Evolutionary conservation across 208 protist genomes (phyloP).

Genomic region (Porcisia hertigi): DNA sequence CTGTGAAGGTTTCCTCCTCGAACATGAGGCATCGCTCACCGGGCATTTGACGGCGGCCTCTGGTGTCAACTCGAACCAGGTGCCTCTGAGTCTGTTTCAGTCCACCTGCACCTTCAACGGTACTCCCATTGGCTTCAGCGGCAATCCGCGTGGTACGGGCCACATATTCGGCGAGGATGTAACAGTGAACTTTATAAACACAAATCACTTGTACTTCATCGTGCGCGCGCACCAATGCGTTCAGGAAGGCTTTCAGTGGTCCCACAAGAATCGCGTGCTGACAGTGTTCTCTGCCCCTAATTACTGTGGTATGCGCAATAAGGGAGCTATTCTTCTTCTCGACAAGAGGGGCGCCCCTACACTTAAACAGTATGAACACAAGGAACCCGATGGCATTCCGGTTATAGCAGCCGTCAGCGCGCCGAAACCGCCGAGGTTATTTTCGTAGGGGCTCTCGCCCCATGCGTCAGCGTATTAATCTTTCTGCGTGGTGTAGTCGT

Average conservation of each 20-base stretch:
- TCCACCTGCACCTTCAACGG: conserved; percentile 35
- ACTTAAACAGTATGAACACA: conserved; percentile 71
- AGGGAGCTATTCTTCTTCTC: conserved; percentile 95
- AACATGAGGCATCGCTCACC: conserved; percentile 4
- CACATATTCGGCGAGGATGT: conserved; percentile 98
- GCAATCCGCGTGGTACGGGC: conserved; percentile 98
- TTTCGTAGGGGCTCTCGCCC: conserved; percentile 5
- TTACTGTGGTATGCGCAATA: conserved; percentile 99
- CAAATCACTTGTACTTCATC: conserved; percentile 97
- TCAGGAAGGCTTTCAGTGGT: conserved; percentile 98
- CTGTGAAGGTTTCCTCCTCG: neutral
- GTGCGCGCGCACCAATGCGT: conserved; percentile 99
- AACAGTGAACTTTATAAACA: conserved; percentile 95
- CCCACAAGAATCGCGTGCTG: conserved; percentile 97
- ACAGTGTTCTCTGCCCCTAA: conserved; percentile 99
- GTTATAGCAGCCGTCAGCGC: conserved; percentile 12
- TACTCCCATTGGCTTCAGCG: conserved; percentile 91
- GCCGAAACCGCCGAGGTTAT: conserved; percentile 27
- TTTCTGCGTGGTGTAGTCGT: neutral
- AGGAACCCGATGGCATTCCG: conserved; percentile 8
- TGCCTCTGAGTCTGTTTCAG: conserved; percentile 28
- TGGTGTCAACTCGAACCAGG: conserved; percentile 24
- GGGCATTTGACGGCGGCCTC: neutral
- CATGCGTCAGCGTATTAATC: neutral
- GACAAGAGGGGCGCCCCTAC: conserved; percentile 45